Conservation (phyloP, 192 early-diverging fungal genomes). For the Linnemannia elongata region DNA sequence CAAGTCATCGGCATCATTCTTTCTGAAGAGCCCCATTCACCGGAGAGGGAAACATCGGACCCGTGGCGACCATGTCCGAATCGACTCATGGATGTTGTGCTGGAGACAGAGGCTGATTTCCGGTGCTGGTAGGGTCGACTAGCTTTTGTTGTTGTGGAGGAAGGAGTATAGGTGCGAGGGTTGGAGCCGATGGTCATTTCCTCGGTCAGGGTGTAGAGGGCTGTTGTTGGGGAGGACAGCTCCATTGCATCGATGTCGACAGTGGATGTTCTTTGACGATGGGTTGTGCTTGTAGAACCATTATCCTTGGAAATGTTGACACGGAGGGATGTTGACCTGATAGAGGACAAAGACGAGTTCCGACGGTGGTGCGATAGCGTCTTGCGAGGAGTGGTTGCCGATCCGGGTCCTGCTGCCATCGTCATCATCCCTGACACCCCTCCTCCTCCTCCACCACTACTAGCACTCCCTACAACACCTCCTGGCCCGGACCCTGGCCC, state of each 20-base stretch:
- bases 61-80: slow-evolving; percentile 12
- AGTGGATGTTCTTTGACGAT: slow-evolving; percentile 5
- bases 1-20: slow-evolving; percentile 43
- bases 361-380: slow-evolving; percentile 1
- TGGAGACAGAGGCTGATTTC: background rate
- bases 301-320: background rate
- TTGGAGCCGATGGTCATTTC: background rate
- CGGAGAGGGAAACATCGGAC: background rate
- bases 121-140: background rate
- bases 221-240: background rate
- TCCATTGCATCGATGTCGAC: slow-evolving; percentile 18
- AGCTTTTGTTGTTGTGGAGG: background rate
- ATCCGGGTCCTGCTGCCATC: background rate
- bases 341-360: background rate
- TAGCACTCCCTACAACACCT: background rate
- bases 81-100: background rate
- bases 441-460: background rate
- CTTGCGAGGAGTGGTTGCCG: slow-evolving; percentile 8
- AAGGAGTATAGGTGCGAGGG: background rate
- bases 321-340: background rate
- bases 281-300: background rate
- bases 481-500: background rate
- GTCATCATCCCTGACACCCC: background rate
- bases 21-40: background rate
- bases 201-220: background rate